Evolutionary conservation across 2,329 filamentous ascomycete species (phyloP).

Genomic region (Aspergillus costaricaensis): DNA sequence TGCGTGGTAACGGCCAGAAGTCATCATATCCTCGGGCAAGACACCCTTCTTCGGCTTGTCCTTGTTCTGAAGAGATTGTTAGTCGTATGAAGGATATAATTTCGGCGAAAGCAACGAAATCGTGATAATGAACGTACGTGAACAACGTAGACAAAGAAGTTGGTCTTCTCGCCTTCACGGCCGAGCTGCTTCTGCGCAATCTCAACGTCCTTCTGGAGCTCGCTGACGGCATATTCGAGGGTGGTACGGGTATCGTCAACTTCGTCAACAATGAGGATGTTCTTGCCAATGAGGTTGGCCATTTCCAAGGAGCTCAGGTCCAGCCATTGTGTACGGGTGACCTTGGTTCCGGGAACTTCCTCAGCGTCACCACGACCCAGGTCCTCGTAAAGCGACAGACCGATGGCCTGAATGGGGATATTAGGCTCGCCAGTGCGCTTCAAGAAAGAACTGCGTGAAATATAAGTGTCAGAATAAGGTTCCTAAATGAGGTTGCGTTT

Average conservation of each 20-base stretch:
- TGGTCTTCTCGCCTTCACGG: conserved; percentile 69
- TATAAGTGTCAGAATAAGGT: conserved; percentile 9
- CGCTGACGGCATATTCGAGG: conserved; percentile 87
- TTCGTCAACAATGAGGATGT: conserved; percentile 89
- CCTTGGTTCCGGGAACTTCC: conserved; percentile 85
- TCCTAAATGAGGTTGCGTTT: not conserved
- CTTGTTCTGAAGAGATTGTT: conserved; percentile 70
- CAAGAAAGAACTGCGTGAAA: conserved; percentile 71
- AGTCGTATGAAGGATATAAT: not conserved
- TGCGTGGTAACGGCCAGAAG: conserved; percentile 73
- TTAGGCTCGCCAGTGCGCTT: conserved; percentile 84
- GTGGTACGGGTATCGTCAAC: conserved; percentile 95
- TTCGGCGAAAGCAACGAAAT: not conserved
- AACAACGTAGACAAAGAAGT: conserved; percentile 92
- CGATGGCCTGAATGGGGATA: conserved; percentile 98
- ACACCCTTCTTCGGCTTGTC: conserved; percentile 92
- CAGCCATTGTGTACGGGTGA: conserved; percentile 97
- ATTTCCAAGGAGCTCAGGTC: conserved; percentile 85
- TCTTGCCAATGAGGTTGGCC: conserved; percentile 86
- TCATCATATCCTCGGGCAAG: conserved; percentile 76
- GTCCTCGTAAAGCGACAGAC: conserved; percentile 92
- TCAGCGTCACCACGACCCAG: conserved; percentile 65
- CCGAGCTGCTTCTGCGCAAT: conserved; percentile 73
- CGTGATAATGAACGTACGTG: conserved; percentile 62
- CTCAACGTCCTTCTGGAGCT: conserved; percentile 93